Conservation (phyloP, 2,329 filamentous ascomycete genomes). For the Cryphonectria radicalis region DNA sequence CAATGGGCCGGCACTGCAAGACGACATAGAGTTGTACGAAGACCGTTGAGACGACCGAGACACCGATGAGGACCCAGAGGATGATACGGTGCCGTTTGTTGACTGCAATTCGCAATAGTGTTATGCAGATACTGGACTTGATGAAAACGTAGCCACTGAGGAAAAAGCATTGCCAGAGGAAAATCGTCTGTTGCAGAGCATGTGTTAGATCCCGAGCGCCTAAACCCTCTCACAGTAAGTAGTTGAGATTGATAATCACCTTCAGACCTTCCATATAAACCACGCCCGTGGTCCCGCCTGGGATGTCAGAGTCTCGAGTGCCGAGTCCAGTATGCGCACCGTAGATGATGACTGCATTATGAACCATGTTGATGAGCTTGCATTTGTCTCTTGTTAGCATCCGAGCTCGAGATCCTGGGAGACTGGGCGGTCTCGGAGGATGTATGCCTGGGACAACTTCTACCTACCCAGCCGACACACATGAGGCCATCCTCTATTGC, state of each 20-base stretch:
- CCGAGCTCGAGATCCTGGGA: not conserved
- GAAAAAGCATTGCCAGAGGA: constrained; percentile 32
- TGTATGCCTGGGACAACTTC: not conserved
- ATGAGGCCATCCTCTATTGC: constrained; percentile 28
- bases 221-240: not conserved
- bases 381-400: not conserved
- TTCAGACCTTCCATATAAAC: not conserved
- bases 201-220: not conserved
- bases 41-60: constrained; percentile 21
- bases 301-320: constrained; percentile 10
- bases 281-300: not conserved
- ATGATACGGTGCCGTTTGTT: constrained; percentile 19
- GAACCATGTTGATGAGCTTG: constrained; percentile 30
- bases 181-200: not conserved
- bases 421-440: not conserved
- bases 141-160: constrained; percentile 29
- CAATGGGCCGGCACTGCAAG: constrained; percentile 29
- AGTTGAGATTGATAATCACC: not conserved
- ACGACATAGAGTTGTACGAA: constrained; percentile 25
- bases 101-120: constrained; percentile 28
- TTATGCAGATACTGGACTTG: constrained; percentile 31
- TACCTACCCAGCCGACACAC: constrained; percentile 29
- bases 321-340: constrained; percentile 34
- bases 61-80: constrained; percentile 26
- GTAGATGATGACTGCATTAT: constrained; percentile 30